Evolutionary conservation across 331 rosid species (phyloP).

Genomic region (Acacia pycnantha): DNA sequence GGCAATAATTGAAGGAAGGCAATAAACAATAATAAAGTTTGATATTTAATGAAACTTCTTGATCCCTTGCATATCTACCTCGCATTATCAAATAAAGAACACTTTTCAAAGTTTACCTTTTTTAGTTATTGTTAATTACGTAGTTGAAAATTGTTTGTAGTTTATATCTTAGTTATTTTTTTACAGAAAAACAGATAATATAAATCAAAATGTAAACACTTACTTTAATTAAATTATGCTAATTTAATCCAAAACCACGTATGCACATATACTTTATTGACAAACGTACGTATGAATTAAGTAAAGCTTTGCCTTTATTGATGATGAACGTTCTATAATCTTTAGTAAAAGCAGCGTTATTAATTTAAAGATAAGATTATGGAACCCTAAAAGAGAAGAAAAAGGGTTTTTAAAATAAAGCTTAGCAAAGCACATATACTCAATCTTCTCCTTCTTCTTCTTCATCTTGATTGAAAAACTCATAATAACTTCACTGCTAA

Average conservation of each 20-base stretch:
- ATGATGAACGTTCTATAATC: neutral
- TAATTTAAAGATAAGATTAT: constrained; percentile 2
- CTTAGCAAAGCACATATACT: constrained; percentile 10
- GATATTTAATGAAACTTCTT: constrained; percentile 28
- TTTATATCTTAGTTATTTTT: too few species aligned
- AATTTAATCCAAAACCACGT: neutral
- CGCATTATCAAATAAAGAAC: neutral
- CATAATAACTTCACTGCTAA: constrained; percentile 33
- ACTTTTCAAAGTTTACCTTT: neutral
- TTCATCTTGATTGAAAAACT: neutral
- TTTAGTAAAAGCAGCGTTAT: neutral
- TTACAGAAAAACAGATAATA: neutral
- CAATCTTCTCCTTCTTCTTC: neutral
- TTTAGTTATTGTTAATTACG: neutral
- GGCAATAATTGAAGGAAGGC: constrained; percentile 34
- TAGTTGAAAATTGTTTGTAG: neutral
- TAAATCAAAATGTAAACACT: neutral
- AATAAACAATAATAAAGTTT: neutral
- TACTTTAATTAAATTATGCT: neutral
- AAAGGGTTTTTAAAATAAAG: constrained; percentile 20
- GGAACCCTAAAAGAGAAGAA: constrained; percentile 1
- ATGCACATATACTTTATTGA: neutral
- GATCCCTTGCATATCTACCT: neutral
- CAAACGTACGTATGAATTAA: constrained; percentile 5
- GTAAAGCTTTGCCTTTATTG: neutral